A percentile compares a stretch with the other conserved stretches of the same genome.
phyloP scores from a whole-genome alignment of 805 yeast genomes.

The Blastobotrys muscicola region DNA sequence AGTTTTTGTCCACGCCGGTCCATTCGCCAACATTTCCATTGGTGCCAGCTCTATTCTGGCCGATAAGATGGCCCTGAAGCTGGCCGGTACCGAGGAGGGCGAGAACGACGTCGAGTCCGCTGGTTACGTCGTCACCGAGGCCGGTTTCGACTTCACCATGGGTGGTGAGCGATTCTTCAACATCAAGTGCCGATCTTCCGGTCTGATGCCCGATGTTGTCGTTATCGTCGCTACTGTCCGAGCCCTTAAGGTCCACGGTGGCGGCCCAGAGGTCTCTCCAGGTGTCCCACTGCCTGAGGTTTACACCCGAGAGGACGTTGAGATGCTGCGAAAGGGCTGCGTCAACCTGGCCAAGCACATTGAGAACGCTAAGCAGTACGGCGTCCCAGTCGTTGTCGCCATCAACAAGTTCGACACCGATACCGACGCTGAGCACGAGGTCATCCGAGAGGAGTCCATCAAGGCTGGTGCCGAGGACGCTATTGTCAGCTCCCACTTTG shows the following conservation, averaged over 20 bases:
- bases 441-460: conserved; percentile 69
- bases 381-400: conserved; percentile 91
- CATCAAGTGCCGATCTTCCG: conserved; percentile 90
- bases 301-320: conserved; percentile 74
- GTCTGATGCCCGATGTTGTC: conserved; percentile 78
- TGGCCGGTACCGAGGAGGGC: conserved; percentile 58
- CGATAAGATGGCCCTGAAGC: conserved; percentile 83
- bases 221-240: conserved; percentile 93
- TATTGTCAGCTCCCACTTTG: conserved; percentile 89
- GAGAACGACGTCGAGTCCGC: conserved; percentile 26
- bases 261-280: conserved; percentile 94
- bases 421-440: conserved; percentile 66
- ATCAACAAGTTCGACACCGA: conserved; percentile 83
- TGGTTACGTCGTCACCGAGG: conserved; percentile 94
- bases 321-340: conserved; percentile 67
- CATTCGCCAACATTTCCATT: conserved; percentile 93
- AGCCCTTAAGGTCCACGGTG: conserved; percentile 96
- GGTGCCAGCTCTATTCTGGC: conserved; percentile 95
- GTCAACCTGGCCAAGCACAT: conserved; percentile 88
- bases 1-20: conserved; percentile 95
- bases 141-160: conserved; percentile 98
- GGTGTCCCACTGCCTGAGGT: conserved; percentile 79
- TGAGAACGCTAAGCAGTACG: conserved; percentile 70
- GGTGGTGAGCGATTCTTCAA: conserved; percentile 97
- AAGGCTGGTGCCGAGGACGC: conserved; percentile 94